These are phyloP conservation scores for Penicillium simplicissimum DNA, from an alignment of 495 filamentous ascomycete species.

Conservation along the genomic window DNA sequence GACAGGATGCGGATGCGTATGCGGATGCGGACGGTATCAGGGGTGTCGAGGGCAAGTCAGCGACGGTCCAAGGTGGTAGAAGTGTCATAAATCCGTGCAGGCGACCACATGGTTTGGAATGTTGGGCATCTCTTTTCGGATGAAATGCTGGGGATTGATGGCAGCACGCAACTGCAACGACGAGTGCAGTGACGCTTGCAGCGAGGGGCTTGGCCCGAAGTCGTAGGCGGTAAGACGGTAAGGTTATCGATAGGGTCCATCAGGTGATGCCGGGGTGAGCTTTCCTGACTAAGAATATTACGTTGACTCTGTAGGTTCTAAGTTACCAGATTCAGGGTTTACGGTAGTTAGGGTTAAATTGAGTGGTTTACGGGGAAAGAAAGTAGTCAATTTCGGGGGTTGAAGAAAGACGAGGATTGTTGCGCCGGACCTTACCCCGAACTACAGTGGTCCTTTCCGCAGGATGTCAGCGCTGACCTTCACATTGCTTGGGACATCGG, in stretches of 20 bases:
- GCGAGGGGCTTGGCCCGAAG: conserved; percentile 25
- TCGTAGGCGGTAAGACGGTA: conserved; percentile 22
- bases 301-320: too few relatives aligned
- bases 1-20: conserved; percentile 5
- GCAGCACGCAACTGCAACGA: conserved; percentile 9
- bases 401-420: too few relatives aligned
- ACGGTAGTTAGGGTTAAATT: too few relatives aligned
- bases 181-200: conserved; percentile 26
- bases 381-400: too few relatives aligned
- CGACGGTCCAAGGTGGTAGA: background rate
- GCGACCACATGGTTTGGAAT: conserved; percentile 7
- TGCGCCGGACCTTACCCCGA: too few relatives aligned
- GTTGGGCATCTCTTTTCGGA: background rate
- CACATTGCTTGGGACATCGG: too few relatives aligned
- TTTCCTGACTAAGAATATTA: background rate
- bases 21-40: background rate
- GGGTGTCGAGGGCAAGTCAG: background rate
- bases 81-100: background rate
- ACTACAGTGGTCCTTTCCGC: too few relatives aligned
- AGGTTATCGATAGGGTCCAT: conserved; percentile 27
- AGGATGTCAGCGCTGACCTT: too few relatives aligned
- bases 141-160: background rate
- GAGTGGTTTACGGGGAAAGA: too few relatives aligned
- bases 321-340: too few relatives aligned
- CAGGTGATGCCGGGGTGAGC: background rate